phyloP scores from a whole-genome alignment of 2,329 filamentous ascomycete species.

The Apiospora pterosperma region DNA sequence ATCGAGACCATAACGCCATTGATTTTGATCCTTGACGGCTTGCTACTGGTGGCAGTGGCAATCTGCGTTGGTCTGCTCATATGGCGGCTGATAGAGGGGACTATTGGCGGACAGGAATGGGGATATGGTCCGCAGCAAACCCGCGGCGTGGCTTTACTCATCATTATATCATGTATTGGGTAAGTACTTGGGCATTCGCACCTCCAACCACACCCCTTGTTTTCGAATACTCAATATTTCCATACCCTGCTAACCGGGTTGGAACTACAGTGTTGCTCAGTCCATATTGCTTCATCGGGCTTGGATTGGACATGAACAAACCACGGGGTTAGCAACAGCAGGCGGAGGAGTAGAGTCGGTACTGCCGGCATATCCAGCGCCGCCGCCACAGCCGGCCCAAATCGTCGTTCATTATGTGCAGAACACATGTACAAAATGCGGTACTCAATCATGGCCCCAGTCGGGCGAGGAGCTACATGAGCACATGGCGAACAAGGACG shows the following conservation, averaged over 20 bases:
- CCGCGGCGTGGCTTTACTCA: neutral
- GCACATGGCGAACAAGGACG: slow-evolving; percentile 4
- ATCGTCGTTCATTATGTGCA: slow-evolving; percentile 8
- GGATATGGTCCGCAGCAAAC: neutral
- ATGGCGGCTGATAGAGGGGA: neutral
- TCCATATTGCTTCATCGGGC: neutral
- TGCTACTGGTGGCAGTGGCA: neutral
- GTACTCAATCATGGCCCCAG: slow-evolving; percentile 1
- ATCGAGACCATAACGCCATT: neutral
- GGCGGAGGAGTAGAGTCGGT: neutral
- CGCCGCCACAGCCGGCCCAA: neutral
- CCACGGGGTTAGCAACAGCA: too few relatives aligned
- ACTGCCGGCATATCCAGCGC: neutral
- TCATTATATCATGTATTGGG: neutral
- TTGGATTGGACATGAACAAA: neutral
- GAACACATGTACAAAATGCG: slow-evolving; percentile 6
- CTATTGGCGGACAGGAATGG: too few relatives aligned
- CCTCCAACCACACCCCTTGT: neutral
- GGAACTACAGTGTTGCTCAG: neutral
- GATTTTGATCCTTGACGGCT: neutral
- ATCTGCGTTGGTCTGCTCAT: neutral
- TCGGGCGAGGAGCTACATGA: slow-evolving; percentile 5
- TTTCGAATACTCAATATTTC: neutral
- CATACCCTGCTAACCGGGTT: neutral
- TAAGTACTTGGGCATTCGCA: too few relatives aligned